Percentiles rank a stretch among this genome's conserved stretches.
Conservation (phyloP, 108 stramenopile genomes). For the Skeletonema tropicum region DNA sequence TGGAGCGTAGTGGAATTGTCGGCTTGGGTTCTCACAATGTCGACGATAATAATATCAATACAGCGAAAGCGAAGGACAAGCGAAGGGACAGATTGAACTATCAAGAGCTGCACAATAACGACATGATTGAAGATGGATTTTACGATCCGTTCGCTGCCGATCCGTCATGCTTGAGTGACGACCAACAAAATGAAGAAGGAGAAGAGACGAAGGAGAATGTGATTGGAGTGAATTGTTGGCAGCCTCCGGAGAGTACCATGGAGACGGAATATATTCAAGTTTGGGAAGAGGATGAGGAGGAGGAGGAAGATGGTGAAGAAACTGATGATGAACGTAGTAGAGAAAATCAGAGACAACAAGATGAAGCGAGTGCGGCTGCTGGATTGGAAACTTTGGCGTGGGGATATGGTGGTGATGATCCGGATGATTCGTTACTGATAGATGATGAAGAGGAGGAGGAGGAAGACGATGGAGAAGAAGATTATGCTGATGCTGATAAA, state of each 20-base stretch:
- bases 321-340: too few relatives aligned
- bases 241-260: constrained; percentile 66
- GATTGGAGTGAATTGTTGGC: constrained; percentile 50
- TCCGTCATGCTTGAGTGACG: constrained; percentile 53
- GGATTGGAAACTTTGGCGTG: constrained; percentile 36
- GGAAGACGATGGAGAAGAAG: too few relatives aligned
- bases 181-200: neutral
- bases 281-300: constrained; percentile 49
- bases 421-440: constrained; percentile 27
- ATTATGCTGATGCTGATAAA: neutral
- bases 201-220: neutral
- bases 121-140: constrained; percentile 67
- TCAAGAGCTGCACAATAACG: constrained; percentile 34
- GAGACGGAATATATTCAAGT: constrained; percentile 57
- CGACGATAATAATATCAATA: too few relatives aligned
- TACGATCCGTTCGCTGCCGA: constrained; percentile 67
- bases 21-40: constrained; percentile 16
- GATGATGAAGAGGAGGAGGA: neutral
- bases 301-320: constrained; percentile 15
- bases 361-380: constrained; percentile 2
- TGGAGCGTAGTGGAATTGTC: constrained; percentile 25
- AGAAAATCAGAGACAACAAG: neutral
- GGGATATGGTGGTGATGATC: constrained; percentile 42
- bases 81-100: constrained; percentile 33
- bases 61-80: neutral